Evolutionary conservation across 345 rosid species (phyloP).

Genomic region (Lumnitzera racemosa): DNA sequence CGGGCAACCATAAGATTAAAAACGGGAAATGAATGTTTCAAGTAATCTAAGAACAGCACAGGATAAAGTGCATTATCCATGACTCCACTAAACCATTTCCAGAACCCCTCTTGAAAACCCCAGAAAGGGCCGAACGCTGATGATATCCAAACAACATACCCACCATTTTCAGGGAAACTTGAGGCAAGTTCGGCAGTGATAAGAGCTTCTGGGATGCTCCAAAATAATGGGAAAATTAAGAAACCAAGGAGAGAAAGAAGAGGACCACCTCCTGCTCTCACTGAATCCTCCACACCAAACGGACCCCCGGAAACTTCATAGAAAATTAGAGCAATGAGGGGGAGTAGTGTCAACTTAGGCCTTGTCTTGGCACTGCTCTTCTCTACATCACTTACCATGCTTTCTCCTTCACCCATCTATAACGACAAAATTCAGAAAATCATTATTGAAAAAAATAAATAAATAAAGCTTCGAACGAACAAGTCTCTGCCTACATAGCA

Average conservation of each 20-base stretch:
- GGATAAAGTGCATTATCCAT: slow-evolving; percentile 95
- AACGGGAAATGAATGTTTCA: slow-evolving; percentile 76
- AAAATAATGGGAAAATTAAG: slow-evolving; percentile 70
- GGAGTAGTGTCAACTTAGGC: slow-evolving; percentile 67
- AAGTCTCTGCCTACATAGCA: too few species aligned
- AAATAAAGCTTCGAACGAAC: too few species aligned
- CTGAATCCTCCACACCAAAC: slow-evolving; percentile 89
- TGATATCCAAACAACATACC: slow-evolving; percentile 88
- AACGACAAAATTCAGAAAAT: slow-evolving; percentile 8
- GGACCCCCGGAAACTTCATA: slow-evolving; percentile 97
- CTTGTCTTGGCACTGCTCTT: slow-evolving; percentile 20
- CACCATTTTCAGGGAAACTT: slow-evolving; percentile 90
- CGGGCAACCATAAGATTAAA: slow-evolving; percentile 51
- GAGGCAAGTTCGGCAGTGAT: slow-evolving; percentile 91
- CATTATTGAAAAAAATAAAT: not conserved
- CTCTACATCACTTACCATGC: slow-evolving; percentile 23
- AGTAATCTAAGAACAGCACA: slow-evolving; percentile 77
- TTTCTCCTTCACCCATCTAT: slow-evolving; percentile 65
- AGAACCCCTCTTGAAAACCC: slow-evolving; percentile 94
- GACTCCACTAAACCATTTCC: slow-evolving; percentile 99
- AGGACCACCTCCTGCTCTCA: slow-evolving; percentile 87
- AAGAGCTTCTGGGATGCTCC: slow-evolving; percentile 92
- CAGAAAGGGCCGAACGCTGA: slow-evolving; percentile 89
- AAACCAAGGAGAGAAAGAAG: slow-evolving; percentile 74
- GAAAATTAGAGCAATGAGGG: slow-evolving; percentile 81